These are phyloP conservation scores for Baudoinia panamericana DNA, from an alignment of 495 filamentous ascomycete genomes.

Conservation along the genomic window DNA sequence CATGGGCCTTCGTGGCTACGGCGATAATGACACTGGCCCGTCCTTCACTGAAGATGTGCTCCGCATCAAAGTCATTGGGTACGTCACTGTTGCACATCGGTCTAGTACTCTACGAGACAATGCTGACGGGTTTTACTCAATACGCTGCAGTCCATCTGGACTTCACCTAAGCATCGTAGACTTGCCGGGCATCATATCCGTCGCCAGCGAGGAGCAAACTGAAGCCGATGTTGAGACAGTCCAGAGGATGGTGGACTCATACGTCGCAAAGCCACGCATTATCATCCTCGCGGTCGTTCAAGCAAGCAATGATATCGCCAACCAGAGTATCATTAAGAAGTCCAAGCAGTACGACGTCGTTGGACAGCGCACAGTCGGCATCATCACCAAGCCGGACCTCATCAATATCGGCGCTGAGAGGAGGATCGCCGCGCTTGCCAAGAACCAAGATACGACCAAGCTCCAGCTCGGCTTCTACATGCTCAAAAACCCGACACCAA, in stretches of 20 bases:
- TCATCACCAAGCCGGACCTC: constrained; percentile 32
- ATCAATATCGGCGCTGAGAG: constrained; percentile 28
- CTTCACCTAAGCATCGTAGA: constrained; percentile 18
- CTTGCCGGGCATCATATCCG: constrained; percentile 21
- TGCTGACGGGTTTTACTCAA: too few relatives aligned
- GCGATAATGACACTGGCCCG: not conserved
- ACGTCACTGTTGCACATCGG: too few relatives aligned
- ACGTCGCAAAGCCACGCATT: constrained; percentile 19
- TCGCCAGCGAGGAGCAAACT: constrained; percentile 9
- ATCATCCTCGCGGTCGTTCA: constrained; percentile 27
- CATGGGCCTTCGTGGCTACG: constrained; percentile 12
- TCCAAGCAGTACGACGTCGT: constrained; percentile 19
- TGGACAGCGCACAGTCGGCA: constrained; percentile 23
- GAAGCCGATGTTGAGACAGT: constrained; percentile 21
- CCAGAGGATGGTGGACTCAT: constrained; percentile 15
- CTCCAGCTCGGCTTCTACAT: constrained; percentile 26
- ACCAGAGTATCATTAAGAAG: constrained; percentile 20
- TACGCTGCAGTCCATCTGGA: too few relatives aligned
- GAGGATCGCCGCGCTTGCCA: constrained; percentile 28
- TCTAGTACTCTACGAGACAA: too few relatives aligned
- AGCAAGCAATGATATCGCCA: constrained; percentile 23
- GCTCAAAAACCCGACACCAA: constrained; percentile 31
- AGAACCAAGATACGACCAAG: constrained; percentile 23
- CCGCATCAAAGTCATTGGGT: constrained; percentile 13
- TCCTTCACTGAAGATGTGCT: constrained; percentile 13